These are phyloP conservation scores for Choiromyces venosus DNA, from an alignment of 495 filamentous ascomycete genomes.

Conservation along the genomic window DNA sequence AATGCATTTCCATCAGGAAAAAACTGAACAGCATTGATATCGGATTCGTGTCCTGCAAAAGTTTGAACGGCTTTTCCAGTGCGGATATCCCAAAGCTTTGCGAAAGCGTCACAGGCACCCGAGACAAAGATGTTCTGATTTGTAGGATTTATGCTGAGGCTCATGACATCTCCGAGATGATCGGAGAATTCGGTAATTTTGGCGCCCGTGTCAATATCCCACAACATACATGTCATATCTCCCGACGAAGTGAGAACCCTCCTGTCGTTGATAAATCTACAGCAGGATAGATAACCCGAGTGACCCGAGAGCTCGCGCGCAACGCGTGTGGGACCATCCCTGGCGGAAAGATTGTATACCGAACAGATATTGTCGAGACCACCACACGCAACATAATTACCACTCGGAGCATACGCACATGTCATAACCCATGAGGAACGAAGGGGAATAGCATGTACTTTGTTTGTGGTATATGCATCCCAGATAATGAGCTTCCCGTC, in stretches of 20 bases:
- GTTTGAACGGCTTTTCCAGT: constrained; percentile 98
- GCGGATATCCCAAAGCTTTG: constrained; percentile 98
- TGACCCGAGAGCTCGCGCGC: constrained; percentile 95
- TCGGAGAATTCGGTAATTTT: constrained; percentile 99
- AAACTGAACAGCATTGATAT: constrained; percentile 99
- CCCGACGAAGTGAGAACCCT: constrained; percentile 96
- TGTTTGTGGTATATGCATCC: constrained; percentile 99
- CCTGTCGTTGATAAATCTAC: constrained; percentile 97
- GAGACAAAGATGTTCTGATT: constrained; percentile 99
- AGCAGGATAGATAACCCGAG: constrained; percentile 96
- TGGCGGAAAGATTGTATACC: constrained; percentile 95
- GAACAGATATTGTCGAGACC: constrained; percentile 99
- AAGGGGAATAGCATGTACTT: constrained; percentile 97
- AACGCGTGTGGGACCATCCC: constrained; percentile 92
- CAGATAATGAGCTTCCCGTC: constrained; percentile 99
- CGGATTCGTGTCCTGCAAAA: constrained; percentile 95
- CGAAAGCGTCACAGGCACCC: constrained; percentile 95
- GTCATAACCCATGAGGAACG: constrained; percentile 99
- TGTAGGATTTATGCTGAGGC: constrained; percentile 97
- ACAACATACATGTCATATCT: constrained; percentile 99
- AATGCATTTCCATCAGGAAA: constrained; percentile 99
- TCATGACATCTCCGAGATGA: constrained; percentile 98
- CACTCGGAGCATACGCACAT: constrained; percentile 96
- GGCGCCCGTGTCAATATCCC: constrained; percentile 95
- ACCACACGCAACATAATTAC: constrained; percentile 96